Percentiles rank a stretch among this genome's conserved stretches.
phyloP scores from a whole-genome alignment of 352 stramenopile species.

The Achlya hypogyna region DNA sequence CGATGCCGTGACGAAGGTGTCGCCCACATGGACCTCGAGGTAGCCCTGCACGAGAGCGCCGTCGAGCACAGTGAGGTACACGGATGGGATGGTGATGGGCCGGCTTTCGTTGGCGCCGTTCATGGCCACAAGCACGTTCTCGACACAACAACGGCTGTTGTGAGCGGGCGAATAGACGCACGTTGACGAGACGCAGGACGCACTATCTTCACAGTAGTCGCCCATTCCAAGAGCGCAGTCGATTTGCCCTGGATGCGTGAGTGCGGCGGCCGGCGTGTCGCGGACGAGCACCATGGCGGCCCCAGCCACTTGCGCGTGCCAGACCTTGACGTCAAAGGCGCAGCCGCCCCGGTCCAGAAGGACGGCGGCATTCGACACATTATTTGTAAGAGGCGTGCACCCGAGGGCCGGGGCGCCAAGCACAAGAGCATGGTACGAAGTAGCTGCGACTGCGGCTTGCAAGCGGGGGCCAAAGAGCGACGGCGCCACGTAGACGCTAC shows the following conservation, averaged over 20 bases:
- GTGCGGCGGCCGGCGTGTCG: conserved; percentile 38
- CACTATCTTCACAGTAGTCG: conserved; percentile 15
- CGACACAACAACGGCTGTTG: conserved; percentile 3
- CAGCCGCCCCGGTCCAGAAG: conserved; percentile 40
- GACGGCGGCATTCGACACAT: conserved; percentile 23
- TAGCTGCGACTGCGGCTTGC: not conserved
- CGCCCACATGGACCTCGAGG: not conserved
- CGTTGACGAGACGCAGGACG: conserved; percentile 7
- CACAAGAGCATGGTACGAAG: conserved; percentile 2
- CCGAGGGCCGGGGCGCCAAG: not conserved
- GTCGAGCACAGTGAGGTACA: conserved; percentile 13
- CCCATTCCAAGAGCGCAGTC: conserved; percentile 39
- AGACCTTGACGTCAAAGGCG: conserved; percentile 40
- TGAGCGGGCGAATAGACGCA: conserved; percentile 6
- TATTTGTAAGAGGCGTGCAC: not conserved
- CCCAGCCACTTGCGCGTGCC: conserved; percentile 27
- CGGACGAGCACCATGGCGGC: conserved; percentile 39
- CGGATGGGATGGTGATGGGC: conserved; percentile 2
- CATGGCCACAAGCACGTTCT: conserved; percentile 11
- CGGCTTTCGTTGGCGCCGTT: not conserved
- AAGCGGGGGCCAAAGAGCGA: conserved; percentile 9
- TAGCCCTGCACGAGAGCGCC: conserved; percentile 6
- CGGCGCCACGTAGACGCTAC: conserved; percentile 3
- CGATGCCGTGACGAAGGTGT: conserved; percentile 9
- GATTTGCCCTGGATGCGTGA: conserved; percentile 28